Evolutionary conservation across 2,329 filamentous ascomycete genomes (phyloP).

Genomic region (Lasiodiplodia sp.): DNA sequence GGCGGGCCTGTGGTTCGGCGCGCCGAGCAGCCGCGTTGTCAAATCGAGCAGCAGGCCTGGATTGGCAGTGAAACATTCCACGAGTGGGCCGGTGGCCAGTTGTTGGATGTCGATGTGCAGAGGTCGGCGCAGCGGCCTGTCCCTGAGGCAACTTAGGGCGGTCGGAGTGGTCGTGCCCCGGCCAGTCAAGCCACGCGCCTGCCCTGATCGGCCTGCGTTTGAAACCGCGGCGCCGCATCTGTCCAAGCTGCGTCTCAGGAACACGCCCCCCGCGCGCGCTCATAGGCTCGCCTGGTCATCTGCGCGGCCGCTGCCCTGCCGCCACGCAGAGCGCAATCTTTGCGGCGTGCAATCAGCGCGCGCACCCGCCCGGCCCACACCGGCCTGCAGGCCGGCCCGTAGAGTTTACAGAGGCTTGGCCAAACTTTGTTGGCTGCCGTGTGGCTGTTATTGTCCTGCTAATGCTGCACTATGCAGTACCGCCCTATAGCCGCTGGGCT

Average conservation of each 20-base stretch:
- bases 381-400: constrained; percentile 6
- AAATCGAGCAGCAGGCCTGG: constrained; percentile 2
- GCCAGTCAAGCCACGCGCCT: constrained; percentile 18
- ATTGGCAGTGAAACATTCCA: constrained; percentile 30
- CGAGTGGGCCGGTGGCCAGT: constrained; percentile 11
- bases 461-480: background rate
- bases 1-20: background rate
- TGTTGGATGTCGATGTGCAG: constrained; percentile 24
- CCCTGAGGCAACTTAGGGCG: background rate
- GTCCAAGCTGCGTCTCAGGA: constrained; percentile 25
- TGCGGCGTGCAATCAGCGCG: constrained; percentile 1
- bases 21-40: constrained; percentile 3
- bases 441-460: constrained; percentile 24
- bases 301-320: background rate
- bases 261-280: constrained; percentile 4
- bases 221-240: constrained; percentile 19
- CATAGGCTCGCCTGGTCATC: constrained; percentile 9
- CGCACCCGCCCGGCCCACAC: constrained; percentile 3
- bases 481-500: constrained; percentile 3
- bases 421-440: constrained; percentile 21
- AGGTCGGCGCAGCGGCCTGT: constrained; percentile 14
- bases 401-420: constrained; percentile 17
- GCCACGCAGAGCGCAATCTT: constrained; percentile 21
- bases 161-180: background rate
- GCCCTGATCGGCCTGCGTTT: constrained; percentile 17